Evolutionary conservation across 2,329 filamentous ascomycete genomes (phyloP), one percentile per base, ranked within the genome.

Genomic region (Delphinella strobiligena): DNA sequence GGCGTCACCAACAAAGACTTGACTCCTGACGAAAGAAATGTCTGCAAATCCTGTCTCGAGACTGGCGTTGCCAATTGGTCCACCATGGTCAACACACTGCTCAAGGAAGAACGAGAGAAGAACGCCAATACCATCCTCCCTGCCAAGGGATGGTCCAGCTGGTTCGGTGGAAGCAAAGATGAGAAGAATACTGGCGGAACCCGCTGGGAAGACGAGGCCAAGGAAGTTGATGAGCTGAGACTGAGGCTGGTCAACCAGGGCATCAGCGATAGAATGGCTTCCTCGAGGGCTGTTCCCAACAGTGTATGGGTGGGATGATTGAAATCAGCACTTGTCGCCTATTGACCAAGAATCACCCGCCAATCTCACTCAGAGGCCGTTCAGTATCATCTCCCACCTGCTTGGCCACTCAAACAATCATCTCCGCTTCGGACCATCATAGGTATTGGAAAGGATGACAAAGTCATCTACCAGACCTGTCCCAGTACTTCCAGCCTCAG

Each of bases 1-100:
- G 32, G 36, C 10, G n/a, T 36, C 3, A 19, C 36, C 1, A 27
- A 30, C 5, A 29, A 30, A n/a, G 19, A 34, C 5, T 11, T 34
- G 9, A 38, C 40, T 3, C 42, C 54, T 31, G 59, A 56, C 4
- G 67, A 69, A 4, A 69, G 66, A 48, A 70, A 72, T 46, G 77
- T 74, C 30, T 94, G 88, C 55, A 74, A 74, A 24, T 73, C 89
- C 49, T 95, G 89, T 54, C 70, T 94, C 4, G 67, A 74, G 42
- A 76, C 82, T 2, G 84, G 84, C 0, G 67, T 94, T 1, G 70
- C 73, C 4, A 93, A 94, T 55, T 94, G 88, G 88, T 72, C 73
- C 34, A 72, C 69, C 19, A 96, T 96, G 82, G 78, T 91, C 10
- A 36, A 32, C 15, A 66, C 67, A 9, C 69, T 70, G 41, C 67